Base-by-base conservation (phyloP, 805 yeast species). In the Clavispora phyllophila region DNA sequence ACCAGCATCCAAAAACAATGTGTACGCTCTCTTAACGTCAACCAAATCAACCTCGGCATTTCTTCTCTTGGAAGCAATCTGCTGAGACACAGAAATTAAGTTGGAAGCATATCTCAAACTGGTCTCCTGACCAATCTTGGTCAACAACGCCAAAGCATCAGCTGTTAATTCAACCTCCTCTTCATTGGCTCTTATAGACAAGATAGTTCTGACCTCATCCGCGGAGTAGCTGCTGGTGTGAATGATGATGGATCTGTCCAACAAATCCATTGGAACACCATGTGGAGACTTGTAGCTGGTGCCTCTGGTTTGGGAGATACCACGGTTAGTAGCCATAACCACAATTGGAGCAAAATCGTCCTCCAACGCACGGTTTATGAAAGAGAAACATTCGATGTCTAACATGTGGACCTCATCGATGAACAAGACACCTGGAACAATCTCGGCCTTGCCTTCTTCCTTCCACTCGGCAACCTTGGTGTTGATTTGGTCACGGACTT, bases 351-450 rank as follows among this genome's bases (percentile, higher is more conserved):
- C 87, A 63, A 93, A 84, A 48, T 89, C 96, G 57, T 89, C 96
- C 70, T 93, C 99, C 46, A 93, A 73, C 9, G 99, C 99, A 53
- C 97, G 81, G 70, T 93, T 93, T 55, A 93, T 78, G 65, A 87
- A 93, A 14, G 98, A 86, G 61, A 93, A 93, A 57, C 96, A 83
- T 66, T 93, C 99, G 56, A 93, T 84, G 65, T 93, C 99, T 50
- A 93, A 79, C 98, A 93, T 93, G 68, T 93, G 96, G 39, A 90
- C 97, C 70, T 93, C 99, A 66, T 93, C 99, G 54, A 93, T 89
- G 65, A 93, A 93, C 54, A 93, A 72, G 14, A 93, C 99, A 56
- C 99, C 99, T 12, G 99, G 98, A 33, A 88, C 88, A 51, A 93
- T 88, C 62, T 91, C 95, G 9, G 99, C 99, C 65, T 93, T 93